phyloP scores from a whole-genome alignment of 345 rosid species.

The Luvunga scandens region DNA sequence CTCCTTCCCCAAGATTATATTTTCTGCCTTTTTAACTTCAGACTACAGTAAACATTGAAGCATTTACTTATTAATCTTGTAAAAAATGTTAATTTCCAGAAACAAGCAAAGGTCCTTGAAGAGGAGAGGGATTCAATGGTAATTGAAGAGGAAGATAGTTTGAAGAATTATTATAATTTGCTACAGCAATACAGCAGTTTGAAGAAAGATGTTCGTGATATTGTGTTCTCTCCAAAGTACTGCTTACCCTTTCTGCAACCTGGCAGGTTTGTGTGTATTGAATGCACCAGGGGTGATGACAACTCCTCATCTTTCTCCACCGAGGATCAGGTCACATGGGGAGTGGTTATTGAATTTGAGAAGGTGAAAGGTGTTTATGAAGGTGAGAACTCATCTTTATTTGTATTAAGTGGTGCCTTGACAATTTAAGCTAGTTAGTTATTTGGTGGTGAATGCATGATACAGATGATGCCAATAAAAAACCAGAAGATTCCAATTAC shows the following conservation, averaged over 20 bases:
- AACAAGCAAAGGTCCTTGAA: conserved; percentile 68
- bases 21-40: not conserved
- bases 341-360: conserved; percentile 71
- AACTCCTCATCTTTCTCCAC: conserved; percentile 56
- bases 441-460: conserved; percentile 11
- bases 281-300: conserved; percentile 52
- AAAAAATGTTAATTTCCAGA: conserved; percentile 43
- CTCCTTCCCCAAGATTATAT: not conserved
- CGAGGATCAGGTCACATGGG: conserved; percentile 82
- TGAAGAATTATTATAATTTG: conserved; percentile 74
- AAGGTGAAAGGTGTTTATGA: conserved; percentile 59
- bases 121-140: conserved; percentile 87
- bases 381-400: conserved; percentile 41
- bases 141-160: conserved; percentile 91
- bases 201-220: conserved; percentile 75
- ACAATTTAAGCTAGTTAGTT: conserved; percentile 6
- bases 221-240: conserved; percentile 76
- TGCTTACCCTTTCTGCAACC: conserved; percentile 84
- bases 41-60: not conserved
- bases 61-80: conserved; percentile 13
- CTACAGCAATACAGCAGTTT: conserved; percentile 66
- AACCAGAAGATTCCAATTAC: conserved; percentile 77
- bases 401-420: conserved; percentile 14
- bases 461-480: conserved; percentile 67
- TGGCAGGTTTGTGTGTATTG: conserved; percentile 69